Base-by-base conservation (phyloP, 768 basidiomycete species). In the Kwoniella europaea region DNA sequence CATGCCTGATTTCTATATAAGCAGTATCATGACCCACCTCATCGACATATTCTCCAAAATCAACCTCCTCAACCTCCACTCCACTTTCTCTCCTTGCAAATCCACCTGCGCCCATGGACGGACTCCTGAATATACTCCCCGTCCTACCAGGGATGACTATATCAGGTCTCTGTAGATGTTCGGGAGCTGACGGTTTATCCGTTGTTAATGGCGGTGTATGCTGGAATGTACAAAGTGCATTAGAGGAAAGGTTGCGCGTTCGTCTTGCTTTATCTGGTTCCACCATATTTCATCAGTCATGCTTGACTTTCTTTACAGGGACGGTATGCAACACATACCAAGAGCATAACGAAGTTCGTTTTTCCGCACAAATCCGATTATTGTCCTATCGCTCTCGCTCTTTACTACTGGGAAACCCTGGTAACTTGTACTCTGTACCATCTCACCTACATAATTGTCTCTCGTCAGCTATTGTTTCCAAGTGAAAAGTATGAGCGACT, bases 361-460 rank as follows among this genome's bases (percentile, higher is more conserved):
- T 66, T 94, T 88, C 13, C 92, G 91, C 73, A 98, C 92, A 84
- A 96, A 96, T 6, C 96, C 97, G 2, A 90, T 84, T 20, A 98
- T 86, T 12, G 88, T 90, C 63, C 86, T 80, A 67, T 71, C 88
- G 85, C 79, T 89, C 86, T 24, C 88, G 86, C 35, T 89, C 24
- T 79, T 88, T 29, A 97, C 88, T 55, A 99, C 88, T 0, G 97
- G 97, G 85, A 94, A 98, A 0, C 96, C 95, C 82, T 94, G 92
- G 75, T 93, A 91, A 61, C 88, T 86, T 0, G 91, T 91, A 53
- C 87, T 87, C 27, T 88, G 87, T 13, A 98, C 86, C 41, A 90
- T 87, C 18, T 86, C 86, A 84, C 94, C 95, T 94, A 75, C 16
- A 58, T 44, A 43, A 35, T 61, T 24, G 27, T 27, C 35, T 9